Conservation (phyloP, 257 asterid genomes). For the Nyctanthes arbortristis region DNA sequence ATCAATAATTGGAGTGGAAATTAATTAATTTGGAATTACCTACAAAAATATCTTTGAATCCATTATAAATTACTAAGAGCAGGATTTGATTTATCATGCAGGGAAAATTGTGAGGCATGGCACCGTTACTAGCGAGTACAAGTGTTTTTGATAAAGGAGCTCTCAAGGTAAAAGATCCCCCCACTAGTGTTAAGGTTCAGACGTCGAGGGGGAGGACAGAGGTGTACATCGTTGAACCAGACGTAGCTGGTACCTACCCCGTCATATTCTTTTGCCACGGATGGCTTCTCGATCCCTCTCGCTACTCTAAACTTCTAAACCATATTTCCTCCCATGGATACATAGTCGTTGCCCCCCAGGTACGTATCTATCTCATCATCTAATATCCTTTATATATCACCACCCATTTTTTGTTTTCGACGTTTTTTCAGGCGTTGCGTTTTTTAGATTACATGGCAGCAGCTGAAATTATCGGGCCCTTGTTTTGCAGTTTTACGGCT, state of each 20-base stretch:
- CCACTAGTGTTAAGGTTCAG: conserved; percentile 23
- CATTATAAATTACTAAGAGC: no score
- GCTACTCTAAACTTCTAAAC: conserved; percentile 39
- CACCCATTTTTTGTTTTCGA: no score
- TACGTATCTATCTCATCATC: not conserved
- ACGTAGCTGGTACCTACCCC: conserved; percentile 38
- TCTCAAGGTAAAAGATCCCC: conserved; percentile 6
- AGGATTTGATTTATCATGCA: no score
- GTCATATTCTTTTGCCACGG: conserved; percentile 56
- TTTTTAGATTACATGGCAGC: no score
- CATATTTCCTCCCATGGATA: conserved; percentile 61
- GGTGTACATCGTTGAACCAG: conserved; percentile 40
- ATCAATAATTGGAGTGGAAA: no score
- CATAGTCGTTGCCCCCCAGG: conserved; percentile 57
- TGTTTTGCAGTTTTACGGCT: conserved; percentile 24
- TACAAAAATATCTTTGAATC: no score
- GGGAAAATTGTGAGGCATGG: conserved; percentile 1
- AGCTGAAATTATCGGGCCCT: no score
- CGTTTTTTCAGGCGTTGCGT: no score
- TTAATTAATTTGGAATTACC: no score
- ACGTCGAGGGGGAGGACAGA: conserved; percentile 32
- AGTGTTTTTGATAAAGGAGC: conserved; percentile 46
- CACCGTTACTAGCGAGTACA: not conserved
- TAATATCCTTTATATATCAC: no score
- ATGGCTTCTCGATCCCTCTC: conserved; percentile 28